Evolutionary conservation across 495 filamentous ascomycete species (phyloP).

Genomic region (Penicillium parvum): DNA sequence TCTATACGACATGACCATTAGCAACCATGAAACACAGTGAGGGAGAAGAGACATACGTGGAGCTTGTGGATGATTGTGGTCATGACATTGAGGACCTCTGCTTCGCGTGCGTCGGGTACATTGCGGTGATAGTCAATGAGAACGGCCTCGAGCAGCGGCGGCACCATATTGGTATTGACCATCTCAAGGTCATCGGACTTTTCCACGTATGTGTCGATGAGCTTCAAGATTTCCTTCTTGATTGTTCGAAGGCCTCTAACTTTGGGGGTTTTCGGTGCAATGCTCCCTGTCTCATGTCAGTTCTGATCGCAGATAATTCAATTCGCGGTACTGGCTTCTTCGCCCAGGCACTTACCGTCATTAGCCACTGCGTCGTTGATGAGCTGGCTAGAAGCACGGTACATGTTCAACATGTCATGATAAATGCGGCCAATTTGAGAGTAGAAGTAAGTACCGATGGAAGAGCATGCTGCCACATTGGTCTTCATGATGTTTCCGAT

Average conservation of each 20-base stretch:
- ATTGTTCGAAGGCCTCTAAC: slow-evolving; percentile 93
- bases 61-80: slow-evolving; percentile 95
- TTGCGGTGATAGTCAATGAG: slow-evolving; percentile 96
- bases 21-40: not conserved
- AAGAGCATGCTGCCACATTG: slow-evolving; percentile 93
- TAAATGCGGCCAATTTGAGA: slow-evolving; percentile 99
- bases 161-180: slow-evolving; percentile 87
- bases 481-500: slow-evolving; percentile 99
- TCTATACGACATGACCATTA: too few species aligned
- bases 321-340: not conserved
- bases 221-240: slow-evolving; percentile 98
- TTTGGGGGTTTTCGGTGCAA: slow-evolving; percentile 97
- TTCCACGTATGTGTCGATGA: slow-evolving; percentile 95
- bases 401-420: slow-evolving; percentile 98
- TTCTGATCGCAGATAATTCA: not conserved
- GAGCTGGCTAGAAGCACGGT: slow-evolving; percentile 87
- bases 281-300: slow-evolving; percentile 53
- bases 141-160: slow-evolving; percentile 92
- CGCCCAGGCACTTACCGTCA: slow-evolving; percentile 69
- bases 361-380: slow-evolving; percentile 86
- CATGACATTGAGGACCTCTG: slow-evolving; percentile 96
- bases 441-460: slow-evolving; percentile 95
- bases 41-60: slow-evolving; percentile 60
- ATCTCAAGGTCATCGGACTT: slow-evolving; percentile 95
- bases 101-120: slow-evolving; percentile 91